Evolutionary conservation across 2,329 filamentous ascomycete species (phyloP).

Genomic region (Ophiostoma sp.): DNA sequence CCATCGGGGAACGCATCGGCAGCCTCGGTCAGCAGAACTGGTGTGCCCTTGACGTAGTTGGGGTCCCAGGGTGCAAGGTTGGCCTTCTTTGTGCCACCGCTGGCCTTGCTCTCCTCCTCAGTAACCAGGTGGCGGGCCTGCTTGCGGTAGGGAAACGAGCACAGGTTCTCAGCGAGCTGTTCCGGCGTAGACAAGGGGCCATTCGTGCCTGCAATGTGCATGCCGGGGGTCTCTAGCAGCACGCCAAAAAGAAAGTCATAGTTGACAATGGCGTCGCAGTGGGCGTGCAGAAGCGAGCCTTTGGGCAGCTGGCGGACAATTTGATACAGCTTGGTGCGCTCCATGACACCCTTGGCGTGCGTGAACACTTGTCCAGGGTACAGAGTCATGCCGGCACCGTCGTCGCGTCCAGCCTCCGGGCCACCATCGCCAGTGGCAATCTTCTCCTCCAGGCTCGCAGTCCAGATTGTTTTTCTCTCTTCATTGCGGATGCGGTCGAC

Average conservation of each 20-base stretch:
- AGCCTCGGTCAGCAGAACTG: slow-evolving; percentile 54
- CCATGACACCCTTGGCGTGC: slow-evolving; percentile 78
- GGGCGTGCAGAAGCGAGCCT: slow-evolving; percentile 77
- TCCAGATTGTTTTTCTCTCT: slow-evolving; percentile 74
- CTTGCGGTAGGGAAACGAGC: slow-evolving; percentile 54
- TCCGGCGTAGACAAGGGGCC: slow-evolving; percentile 49
- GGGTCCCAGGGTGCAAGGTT: slow-evolving; percentile 51
- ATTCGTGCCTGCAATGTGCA: slow-evolving; percentile 61
- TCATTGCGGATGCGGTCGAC: slow-evolving; percentile 72
- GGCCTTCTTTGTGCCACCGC: slow-evolving; percentile 30
- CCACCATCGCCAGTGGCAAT: slow-evolving; percentile 54
- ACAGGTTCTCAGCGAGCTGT: slow-evolving; percentile 46
- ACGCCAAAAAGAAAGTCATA: slow-evolving; percentile 71
- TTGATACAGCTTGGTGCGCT: slow-evolving; percentile 75
- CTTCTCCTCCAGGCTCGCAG: slow-evolving; percentile 62
- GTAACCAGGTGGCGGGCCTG: slow-evolving; percentile 38
- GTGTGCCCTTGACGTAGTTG: slow-evolving; percentile 54
- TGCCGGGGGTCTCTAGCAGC: slow-evolving; percentile 64
- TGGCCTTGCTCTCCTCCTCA: slow-evolving; percentile 14
- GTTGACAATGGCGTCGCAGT: slow-evolving; percentile 87
- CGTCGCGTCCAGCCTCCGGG: slow-evolving; percentile 36
- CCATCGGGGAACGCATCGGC: slow-evolving; percentile 71
- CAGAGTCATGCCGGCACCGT: slow-evolving; percentile 36
- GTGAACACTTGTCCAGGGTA: slow-evolving; percentile 93
- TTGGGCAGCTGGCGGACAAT: slow-evolving; percentile 86